Evolutionary conservation across 176 grass and related monocot genomes (phyloP), one percentile per base, ranked within the genome.

Genomic region (Zea luxurians): DNA sequence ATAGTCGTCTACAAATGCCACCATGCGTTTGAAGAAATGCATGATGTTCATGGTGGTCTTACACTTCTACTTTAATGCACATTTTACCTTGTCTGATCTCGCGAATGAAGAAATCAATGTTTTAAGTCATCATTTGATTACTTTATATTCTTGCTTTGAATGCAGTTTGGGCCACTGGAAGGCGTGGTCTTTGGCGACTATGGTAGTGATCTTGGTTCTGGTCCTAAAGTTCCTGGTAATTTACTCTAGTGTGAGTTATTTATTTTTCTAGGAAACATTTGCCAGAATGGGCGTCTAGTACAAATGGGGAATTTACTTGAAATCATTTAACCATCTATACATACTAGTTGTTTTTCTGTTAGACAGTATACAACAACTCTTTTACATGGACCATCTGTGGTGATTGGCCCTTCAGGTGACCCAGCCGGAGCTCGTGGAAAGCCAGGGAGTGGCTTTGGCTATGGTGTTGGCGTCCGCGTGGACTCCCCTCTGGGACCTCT

Each of bases 151-250:
- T 77, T 13, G 12, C 54, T 77, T 45, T 27, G 9, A 36, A 16
- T 88, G 80, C 70, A 94, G 95, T 89, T 82, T 69, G 95, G 91
- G 47, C 95, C 89, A 4, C 74, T 94, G 66, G 87, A 94, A 88
- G 95, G 89, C 47, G 89, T 92, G 58, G 53, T 97, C 18, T 97
- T 94, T 88, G 87, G 75, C 35, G 95, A 97, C 78, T 92, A 92
- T 58, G 95, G 95, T 61, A 97, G 89, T 64, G 91, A 94, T 86
- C 77, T 97, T 44, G 87, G 95, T 27, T 97, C 95, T 67, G 91
- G 94, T 55, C 74, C 71, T 46, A 92, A 88, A 52, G 89, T 97
- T 50, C 87, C 74, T 84, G 94, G 95, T 94, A 94, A 77, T 78
- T 70, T 18, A 45, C n/a, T 76, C 64, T 42, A 40, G 10, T 9